These are phyloP conservation scores for Aureobasidium lini DNA, from an alignment of 2,329 filamentous ascomycete genomes.

Conservation along the genomic window DNA sequence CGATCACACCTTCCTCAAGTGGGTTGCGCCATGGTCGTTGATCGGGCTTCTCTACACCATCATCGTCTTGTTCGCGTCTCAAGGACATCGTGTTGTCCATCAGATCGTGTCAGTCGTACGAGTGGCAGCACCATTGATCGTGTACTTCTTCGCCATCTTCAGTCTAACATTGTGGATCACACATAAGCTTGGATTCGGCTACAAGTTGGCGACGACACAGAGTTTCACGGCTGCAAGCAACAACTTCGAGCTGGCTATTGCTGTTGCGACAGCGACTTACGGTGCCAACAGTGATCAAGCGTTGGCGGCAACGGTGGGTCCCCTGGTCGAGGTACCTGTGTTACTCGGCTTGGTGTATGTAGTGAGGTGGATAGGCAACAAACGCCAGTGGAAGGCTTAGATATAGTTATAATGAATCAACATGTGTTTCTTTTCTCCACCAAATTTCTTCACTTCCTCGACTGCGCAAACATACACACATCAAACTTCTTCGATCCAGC, in stretches of 20 bases:
- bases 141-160: conserved; percentile 76
- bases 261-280: conserved; percentile 75
- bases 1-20: conserved; percentile 60
- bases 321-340: conserved; percentile 80
- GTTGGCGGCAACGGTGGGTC: conserved; percentile 73
- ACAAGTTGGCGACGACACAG: conserved; percentile 64
- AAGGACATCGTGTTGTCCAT: conserved; percentile 67
- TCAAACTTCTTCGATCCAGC: no score
- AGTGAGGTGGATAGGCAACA: conserved; percentile 51
- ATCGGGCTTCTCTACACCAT: conserved; percentile 84
- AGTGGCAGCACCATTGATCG: conserved; percentile 70
- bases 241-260: conserved; percentile 88
- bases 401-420: neutral
- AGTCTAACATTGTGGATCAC: conserved; percentile 57
- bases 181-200: conserved; percentile 63
- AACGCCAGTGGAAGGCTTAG: conserved; percentile 45
- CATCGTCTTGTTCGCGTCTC: conserved; percentile 74
- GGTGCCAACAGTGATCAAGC: conserved; percentile 73
- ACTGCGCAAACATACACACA: neutral
- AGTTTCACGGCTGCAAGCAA: conserved; percentile 88
- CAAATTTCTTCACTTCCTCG: neutral
- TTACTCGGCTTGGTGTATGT: conserved; percentile 70
- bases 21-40: conserved; percentile 64
- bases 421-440: neutral
- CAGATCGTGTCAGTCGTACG: conserved; percentile 78